Conservation (phyloP, 768 basidiomycete genomes). For the Lactarius evosmus region DNA sequence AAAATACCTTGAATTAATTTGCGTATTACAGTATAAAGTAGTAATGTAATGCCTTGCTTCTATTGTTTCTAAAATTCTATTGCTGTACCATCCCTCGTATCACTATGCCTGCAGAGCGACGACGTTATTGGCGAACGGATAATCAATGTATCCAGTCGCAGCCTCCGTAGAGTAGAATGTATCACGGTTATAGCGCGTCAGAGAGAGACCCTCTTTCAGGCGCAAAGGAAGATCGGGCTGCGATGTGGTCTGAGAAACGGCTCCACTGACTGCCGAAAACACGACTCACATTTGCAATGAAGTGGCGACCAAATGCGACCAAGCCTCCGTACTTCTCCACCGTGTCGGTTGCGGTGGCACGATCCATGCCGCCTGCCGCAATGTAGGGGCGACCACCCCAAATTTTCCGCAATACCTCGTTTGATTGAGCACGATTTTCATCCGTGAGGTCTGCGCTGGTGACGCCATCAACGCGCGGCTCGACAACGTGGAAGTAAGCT, state of each 20-base stretch:
- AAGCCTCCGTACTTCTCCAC: background rate
- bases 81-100: background rate
- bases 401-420: background rate
- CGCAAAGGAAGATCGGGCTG: background rate
- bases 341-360: background rate
- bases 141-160: background rate
- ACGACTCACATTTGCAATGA: background rate
- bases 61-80: background rate
- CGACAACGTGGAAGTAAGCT: background rate
- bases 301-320: background rate
- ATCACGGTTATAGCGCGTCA: background rate
- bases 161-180: background rate
- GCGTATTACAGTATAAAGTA: too few species aligned
- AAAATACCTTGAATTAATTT: too few species aligned
- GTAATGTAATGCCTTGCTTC: background rate
- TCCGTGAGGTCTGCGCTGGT: background rate
- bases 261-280: background rate
- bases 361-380: background rate
- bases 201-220: background rate
- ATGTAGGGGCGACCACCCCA: background rate
- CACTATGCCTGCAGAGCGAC: background rate
- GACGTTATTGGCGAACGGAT: background rate
- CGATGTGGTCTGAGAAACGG: background rate
- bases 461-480: background rate
- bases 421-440: background rate